Conservation (phyloP, 1,284 basidiomycete species). For the Sporisorium reilianum region DNA sequence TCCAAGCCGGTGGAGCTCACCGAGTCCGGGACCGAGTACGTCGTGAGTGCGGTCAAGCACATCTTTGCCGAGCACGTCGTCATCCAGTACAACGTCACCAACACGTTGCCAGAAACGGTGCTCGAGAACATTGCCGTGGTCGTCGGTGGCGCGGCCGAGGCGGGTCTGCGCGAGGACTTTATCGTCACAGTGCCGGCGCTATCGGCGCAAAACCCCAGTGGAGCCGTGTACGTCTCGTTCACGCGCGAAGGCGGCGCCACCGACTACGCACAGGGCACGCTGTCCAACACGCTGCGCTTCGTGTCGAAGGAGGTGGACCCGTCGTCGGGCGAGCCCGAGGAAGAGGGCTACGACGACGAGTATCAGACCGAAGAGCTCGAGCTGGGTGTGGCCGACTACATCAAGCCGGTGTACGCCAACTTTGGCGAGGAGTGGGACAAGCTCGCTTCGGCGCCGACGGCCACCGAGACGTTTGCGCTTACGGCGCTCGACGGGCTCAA, state of each 20-base stretch:
- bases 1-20: constrained; percentile 85
- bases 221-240: constrained; percentile 92
- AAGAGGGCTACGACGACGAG: constrained; percentile 98
- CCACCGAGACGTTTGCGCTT: constrained; percentile 93
- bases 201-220: constrained; percentile 77
- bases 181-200: constrained; percentile 84
- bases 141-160: constrained; percentile 87
- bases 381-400: constrained; percentile 89
- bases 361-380: constrained; percentile 98
- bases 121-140: constrained; percentile 85
- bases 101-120: constrained; percentile 97
- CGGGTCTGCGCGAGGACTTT: constrained; percentile 89
- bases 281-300: constrained; percentile 93
- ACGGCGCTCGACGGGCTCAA: constrained; percentile 93
- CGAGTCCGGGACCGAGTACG: constrained; percentile 97
- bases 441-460: constrained; percentile 72
- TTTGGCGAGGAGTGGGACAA: constrained; percentile 97
- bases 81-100: constrained; percentile 91
- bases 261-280: constrained; percentile 85
- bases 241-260: constrained; percentile 79
- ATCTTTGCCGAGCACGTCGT: constrained; percentile 95
- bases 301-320: constrained; percentile 98
- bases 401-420: constrained; percentile 89
- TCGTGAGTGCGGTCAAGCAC: constrained; percentile 96
- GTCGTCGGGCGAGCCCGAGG: constrained; percentile 93